These are phyloP conservation scores for Sporothrix phasma DNA, from an alignment of 2,329 filamentous ascomycete genomes.

Conservation along the genomic window DNA sequence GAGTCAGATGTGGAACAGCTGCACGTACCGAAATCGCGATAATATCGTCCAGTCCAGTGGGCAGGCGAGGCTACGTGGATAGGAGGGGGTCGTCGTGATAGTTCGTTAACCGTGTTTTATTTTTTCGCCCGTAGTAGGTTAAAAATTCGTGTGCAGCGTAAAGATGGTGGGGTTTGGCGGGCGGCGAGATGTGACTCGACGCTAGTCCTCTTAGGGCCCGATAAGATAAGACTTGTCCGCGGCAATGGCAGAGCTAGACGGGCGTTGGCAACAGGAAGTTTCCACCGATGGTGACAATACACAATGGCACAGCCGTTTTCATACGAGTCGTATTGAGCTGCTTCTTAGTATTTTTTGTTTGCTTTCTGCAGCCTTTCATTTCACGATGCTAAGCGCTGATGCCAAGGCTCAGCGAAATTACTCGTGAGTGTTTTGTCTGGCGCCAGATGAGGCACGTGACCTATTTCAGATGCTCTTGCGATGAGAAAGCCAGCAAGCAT, in stretches of 20 bases:
- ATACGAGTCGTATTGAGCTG: not conserved
- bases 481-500: too few species aligned
- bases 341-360: not conserved
- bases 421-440: too few species aligned
- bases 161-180: constrained; percentile 18
- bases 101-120: constrained; percentile 13
- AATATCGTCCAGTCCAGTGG: not conserved
- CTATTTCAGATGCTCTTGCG: too few species aligned
- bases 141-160: constrained; percentile 21
- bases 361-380: too few species aligned
- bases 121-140: constrained; percentile 13
- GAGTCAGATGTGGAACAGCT: not conserved
- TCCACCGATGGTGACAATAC: not conserved
- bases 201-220: constrained; percentile 15
- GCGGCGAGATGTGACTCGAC: constrained; percentile 12
- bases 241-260: not conserved
- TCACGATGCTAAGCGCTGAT: not conserved
- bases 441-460: not conserved
- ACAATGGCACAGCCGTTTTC: constrained; percentile 2
- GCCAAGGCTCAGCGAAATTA: too few species aligned
- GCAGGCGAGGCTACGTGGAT: constrained; percentile 12
- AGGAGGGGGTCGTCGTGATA: constrained; percentile 10
- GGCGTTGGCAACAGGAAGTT: not conserved
- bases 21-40: constrained; percentile 6
- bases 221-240: constrained; percentile 16